Percentiles rank a stretch among this genome's conserved stretches.
Evolutionary conservation across 176 grass and related monocot species (phyloP).

Genomic region (Musa schizocarpa): DNA sequence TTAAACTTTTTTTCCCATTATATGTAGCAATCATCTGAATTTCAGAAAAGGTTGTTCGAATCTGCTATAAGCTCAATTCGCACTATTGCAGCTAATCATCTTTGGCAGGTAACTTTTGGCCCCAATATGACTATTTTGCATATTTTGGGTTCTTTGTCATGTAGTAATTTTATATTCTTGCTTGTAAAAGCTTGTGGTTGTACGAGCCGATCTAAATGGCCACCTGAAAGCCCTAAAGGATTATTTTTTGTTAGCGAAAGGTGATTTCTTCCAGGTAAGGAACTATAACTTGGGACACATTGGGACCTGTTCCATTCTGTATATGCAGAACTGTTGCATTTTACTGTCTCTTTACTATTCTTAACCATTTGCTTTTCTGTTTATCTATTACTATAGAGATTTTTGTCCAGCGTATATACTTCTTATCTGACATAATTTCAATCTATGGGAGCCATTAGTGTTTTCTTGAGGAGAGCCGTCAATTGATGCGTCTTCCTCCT

Average conservation of each 20-base stretch:
- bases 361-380: neutral
- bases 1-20: slow-evolving; percentile 21
- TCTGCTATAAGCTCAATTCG: slow-evolving; percentile 85
- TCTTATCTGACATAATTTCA: slow-evolving; percentile 1
- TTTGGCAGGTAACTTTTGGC: slow-evolving; percentile 63
- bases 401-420: neutral
- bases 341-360: neutral
- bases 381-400: neutral
- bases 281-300: neutral
- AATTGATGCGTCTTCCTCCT: slow-evolving; percentile 85
- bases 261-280: slow-evolving; percentile 95
- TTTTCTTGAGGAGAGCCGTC: slow-evolving; percentile 95
- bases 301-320: neutral
- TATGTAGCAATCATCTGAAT: slow-evolving; percentile 81
- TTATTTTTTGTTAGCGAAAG: slow-evolving; percentile 99
- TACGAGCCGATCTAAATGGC: slow-evolving; percentile 90
- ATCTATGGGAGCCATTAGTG: slow-evolving; percentile 40
- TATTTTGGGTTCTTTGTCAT: slow-evolving; percentile 23
- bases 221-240: slow-evolving; percentile 96
- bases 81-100: slow-evolving; percentile 89
- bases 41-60: slow-evolving; percentile 92
- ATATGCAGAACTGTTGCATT: neutral
- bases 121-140: slow-evolving; percentile 1
- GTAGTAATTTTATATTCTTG: slow-evolving; percentile 27
- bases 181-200: slow-evolving; percentile 80